Conservation (phyloP, 495 filamentous ascomycete species). For the Trichocladium uniseriatum region DNA sequence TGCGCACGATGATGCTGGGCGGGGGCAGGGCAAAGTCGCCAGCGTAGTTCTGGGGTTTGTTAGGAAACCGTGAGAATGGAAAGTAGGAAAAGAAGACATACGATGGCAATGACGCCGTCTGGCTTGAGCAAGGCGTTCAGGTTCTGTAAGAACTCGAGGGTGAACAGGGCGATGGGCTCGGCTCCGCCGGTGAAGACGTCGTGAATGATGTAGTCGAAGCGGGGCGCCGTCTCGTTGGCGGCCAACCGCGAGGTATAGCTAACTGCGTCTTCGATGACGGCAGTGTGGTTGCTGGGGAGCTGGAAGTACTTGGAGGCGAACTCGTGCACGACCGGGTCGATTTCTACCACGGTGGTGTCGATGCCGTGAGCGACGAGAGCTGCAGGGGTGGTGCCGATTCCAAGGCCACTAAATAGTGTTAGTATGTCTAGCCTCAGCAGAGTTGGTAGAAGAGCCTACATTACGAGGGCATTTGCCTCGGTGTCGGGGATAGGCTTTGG, state of each 20-base stretch:
- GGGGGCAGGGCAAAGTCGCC: slow-evolving; percentile 72
- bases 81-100: slow-evolving; percentile 34
- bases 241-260: slow-evolving; percentile 54
- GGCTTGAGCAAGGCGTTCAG: slow-evolving; percentile 60
- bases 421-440: slow-evolving; percentile 9
- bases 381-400: slow-evolving; percentile 81
- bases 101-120: slow-evolving; percentile 82
- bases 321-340: slow-evolving; percentile 79
- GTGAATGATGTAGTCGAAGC: slow-evolving; percentile 88
- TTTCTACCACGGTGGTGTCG: slow-evolving; percentile 84
- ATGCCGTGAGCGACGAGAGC: slow-evolving; percentile 83
- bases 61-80: not conserved
- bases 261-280: slow-evolving; percentile 74
- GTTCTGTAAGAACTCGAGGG: slow-evolving; percentile 64
- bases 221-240: slow-evolving; percentile 26
- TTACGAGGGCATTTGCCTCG: slow-evolving; percentile 72
- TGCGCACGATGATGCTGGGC: slow-evolving; percentile 60
- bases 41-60: slow-evolving; percentile 72
- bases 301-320: slow-evolving; percentile 78
- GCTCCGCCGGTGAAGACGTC: slow-evolving; percentile 98
- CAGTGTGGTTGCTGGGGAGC: slow-evolving; percentile 66
- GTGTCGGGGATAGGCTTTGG: slow-evolving; percentile 45
- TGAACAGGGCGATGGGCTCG: slow-evolving; percentile 83
- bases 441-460: slow-evolving; percentile 43
- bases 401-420: slow-evolving; percentile 57